phyloP scores from a whole-genome alignment of 208 protist species.

The Angomonas desouzai region DNA sequence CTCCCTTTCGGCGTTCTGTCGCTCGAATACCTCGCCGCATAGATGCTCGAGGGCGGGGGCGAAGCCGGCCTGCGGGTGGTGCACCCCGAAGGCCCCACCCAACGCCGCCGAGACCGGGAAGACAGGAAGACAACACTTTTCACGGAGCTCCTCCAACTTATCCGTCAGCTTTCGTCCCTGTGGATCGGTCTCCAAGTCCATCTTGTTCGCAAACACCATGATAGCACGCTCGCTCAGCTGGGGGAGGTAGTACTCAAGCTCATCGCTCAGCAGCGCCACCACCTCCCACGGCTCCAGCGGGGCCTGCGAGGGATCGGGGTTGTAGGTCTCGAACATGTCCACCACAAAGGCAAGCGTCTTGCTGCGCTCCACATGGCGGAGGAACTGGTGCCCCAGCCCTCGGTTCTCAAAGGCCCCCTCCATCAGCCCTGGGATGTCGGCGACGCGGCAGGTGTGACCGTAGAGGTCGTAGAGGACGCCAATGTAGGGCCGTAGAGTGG shows the following conservation, averaged over 20 bases:
- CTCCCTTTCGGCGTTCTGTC: slow-evolving; percentile 37
- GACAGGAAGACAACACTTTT: slow-evolving; percentile 60
- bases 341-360: slow-evolving; percentile 84
- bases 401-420: slow-evolving; percentile 89
- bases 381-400: slow-evolving; percentile 87
- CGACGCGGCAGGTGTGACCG: slow-evolving; percentile 77
- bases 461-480: slow-evolving; percentile 83
- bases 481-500: slow-evolving; percentile 87
- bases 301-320: slow-evolving; percentile 19
- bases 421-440: slow-evolving; percentile 90
- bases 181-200: slow-evolving; percentile 73
- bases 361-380: slow-evolving; percentile 90
- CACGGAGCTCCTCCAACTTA: slow-evolving; percentile 68
- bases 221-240: slow-evolving; percentile 62
- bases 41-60: slow-evolving; percentile 59
- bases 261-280: slow-evolving; percentile 59
- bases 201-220: slow-evolving; percentile 91
- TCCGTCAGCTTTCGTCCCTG: slow-evolving; percentile 30
- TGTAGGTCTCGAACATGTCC: slow-evolving; percentile 82
- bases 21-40: slow-evolving; percentile 60
- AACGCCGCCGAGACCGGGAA: slow-evolving; percentile 88
- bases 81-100: slow-evolving; percentile 51
- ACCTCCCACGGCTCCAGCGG: slow-evolving; percentile 82
- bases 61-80: slow-evolving; percentile 51
- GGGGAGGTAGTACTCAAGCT: slow-evolving; percentile 87